phyloP scores from a whole-genome alignment of 2,329 filamentous ascomycete species.

The Celoporthe dispersa region DNA sequence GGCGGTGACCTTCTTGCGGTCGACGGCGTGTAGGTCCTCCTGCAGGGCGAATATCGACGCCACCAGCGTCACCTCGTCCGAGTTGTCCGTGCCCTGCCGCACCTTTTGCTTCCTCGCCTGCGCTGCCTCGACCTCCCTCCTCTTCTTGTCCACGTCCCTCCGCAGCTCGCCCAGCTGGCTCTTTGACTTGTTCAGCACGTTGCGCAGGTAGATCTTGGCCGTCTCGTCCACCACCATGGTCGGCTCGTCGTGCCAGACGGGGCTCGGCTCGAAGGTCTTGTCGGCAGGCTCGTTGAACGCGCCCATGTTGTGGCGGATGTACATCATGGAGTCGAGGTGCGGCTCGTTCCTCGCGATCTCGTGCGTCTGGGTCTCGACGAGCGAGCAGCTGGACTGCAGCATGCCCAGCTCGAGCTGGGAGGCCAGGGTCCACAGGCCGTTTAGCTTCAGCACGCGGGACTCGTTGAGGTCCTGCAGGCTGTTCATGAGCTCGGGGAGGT shows the following conservation, averaged over 20 bases:
- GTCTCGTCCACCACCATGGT: conserved; percentile 83
- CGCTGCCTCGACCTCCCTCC: conserved; percentile 79
- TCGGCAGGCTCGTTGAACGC: conserved; percentile 83
- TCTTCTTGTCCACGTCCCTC: conserved; percentile 83
- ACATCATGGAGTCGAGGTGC: conserved; percentile 95
- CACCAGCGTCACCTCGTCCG: conserved; percentile 86
- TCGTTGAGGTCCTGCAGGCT: conserved; percentile 93
- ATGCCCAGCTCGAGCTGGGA: conserved; percentile 80
- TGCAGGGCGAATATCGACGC: conserved; percentile 82
- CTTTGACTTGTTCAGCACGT: conserved; percentile 91
- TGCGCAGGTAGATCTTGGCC: conserved; percentile 88
- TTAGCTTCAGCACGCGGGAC: conserved; percentile 82
- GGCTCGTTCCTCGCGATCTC: conserved; percentile 91
- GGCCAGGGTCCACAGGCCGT: conserved; percentile 82
- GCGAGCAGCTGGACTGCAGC: conserved; percentile 72
- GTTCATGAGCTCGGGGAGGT: conserved; percentile 90
- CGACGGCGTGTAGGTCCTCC: conserved; percentile 82
- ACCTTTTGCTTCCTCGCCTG: conserved; percentile 76
- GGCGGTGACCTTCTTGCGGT: conserved; percentile 81
- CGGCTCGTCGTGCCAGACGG: conserved; percentile 95
- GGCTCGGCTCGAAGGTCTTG: conserved; percentile 89
- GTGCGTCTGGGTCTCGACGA: conserved; percentile 72
- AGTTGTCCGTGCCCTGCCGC: conserved; percentile 81
- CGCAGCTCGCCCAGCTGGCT: conserved; percentile 78
- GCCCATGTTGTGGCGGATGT: conserved; percentile 86